These are phyloP conservation scores for Ceratocystis papillata DNA, from an alignment of 2,329 filamentous ascomycete species.

Conservation along the genomic window DNA sequence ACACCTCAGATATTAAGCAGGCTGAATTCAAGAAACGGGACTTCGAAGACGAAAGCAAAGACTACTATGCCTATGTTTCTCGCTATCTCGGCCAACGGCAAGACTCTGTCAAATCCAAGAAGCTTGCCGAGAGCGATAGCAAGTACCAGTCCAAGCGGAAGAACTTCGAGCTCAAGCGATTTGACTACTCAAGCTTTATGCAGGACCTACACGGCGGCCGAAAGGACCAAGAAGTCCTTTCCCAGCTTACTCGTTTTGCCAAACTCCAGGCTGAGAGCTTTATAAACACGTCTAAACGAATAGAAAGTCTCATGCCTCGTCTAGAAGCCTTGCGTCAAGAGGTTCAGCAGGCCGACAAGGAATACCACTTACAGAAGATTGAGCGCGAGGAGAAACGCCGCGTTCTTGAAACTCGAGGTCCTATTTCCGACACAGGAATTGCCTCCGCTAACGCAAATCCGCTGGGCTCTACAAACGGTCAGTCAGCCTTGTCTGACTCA, in stretches of 20 bases:
- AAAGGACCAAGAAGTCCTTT: constrained; percentile 94
- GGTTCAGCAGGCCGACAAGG: constrained; percentile 88
- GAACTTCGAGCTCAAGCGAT: constrained; percentile 93
- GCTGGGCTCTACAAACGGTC: constrained; percentile 43
- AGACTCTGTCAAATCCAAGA: constrained; percentile 95
- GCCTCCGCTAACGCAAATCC: constrained; percentile 39
- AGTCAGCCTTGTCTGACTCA: constrained; percentile 48
- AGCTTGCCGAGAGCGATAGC: constrained; percentile 83
- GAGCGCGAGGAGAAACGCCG: constrained; percentile 92
- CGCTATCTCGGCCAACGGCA: constrained; percentile 93
- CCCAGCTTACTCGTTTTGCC: constrained; percentile 86
- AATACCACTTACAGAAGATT: constrained; percentile 89
- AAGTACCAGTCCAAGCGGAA: constrained; percentile 92
- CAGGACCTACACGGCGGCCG: constrained; percentile 97
- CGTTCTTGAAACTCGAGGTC: constrained; percentile 66
- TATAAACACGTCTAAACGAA: constrained; percentile 69
- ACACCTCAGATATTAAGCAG: constrained; percentile 94
- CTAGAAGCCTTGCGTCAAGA: constrained; percentile 79
- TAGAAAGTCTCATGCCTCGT: constrained; percentile 77
- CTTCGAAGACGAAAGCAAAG: constrained; percentile 96
- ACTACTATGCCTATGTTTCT: constrained; percentile 92
- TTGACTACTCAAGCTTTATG: constrained; percentile 98
- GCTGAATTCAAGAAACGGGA: constrained; percentile 94
- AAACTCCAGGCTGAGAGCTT: constrained; percentile 80
- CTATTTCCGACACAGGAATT: constrained; percentile 13